A percentile compares a stretch with the other conserved stretches of the same genome.
Evolutionary conservation across 495 filamentous ascomycete genomes (phyloP).

Genomic region (Tuber microsphaerosporum): DNA sequence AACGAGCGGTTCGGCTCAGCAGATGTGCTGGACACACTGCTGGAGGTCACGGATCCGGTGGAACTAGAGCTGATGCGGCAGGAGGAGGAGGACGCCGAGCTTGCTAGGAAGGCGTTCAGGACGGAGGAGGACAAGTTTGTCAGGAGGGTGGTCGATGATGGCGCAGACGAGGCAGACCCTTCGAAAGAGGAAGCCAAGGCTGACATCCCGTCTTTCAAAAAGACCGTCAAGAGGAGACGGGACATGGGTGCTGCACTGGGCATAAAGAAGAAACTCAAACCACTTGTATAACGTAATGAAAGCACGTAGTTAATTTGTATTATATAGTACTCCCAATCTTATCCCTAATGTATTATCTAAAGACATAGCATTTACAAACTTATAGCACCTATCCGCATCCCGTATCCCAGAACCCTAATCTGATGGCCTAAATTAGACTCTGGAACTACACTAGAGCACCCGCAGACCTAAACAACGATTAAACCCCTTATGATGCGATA

Average conservation of each 20-base stretch:
- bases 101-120: constrained; percentile 71
- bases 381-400: background rate
- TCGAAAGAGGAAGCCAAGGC: constrained; percentile 39
- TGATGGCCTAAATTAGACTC: background rate
- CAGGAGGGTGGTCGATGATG: constrained; percentile 43
- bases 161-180: constrained; percentile 33
- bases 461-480: background rate
- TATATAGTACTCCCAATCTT: background rate
- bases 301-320: background rate
- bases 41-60: constrained; percentile 47
- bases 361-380: background rate
- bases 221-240: constrained; percentile 78
- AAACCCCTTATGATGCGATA: background rate
- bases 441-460: background rate
- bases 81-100: constrained; percentile 81
- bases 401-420: background rate
- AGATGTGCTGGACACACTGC: constrained; percentile 48
- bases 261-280: constrained; percentile 77
- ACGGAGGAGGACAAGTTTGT: constrained; percentile 47
- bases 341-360: background rate
- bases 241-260: constrained; percentile 62
- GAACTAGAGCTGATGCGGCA: constrained; percentile 56
- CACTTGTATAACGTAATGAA: constrained; percentile 25
- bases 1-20: constrained; percentile 66
- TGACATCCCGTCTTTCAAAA: constrained; percentile 60